Base-by-base conservation (phyloP, 2,329 filamentous ascomycete species). In the Fusarium sp. region DNA sequence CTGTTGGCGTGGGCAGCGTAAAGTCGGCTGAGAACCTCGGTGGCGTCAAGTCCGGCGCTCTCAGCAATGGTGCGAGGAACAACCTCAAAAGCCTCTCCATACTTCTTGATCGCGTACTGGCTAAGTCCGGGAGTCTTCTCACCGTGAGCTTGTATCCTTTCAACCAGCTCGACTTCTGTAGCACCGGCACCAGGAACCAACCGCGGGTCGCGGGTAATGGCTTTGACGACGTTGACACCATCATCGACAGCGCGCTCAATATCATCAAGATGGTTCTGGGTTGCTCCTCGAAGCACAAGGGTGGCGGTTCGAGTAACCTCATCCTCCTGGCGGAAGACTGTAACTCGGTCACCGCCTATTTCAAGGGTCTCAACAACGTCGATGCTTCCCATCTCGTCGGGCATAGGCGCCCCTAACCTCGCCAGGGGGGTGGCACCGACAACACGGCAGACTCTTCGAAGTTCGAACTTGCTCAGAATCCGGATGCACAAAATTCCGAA, bases 91-190 rank as follows among this genome's bases (percentile, higher is more conserved):
- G 96, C 96, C 85, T 99, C 96, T 60, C 93, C 96, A 82, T 92
- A 99, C 86, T 98, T 98, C 84, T 95, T 93, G 85, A 99, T 99
- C 35, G 96, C 95, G 83, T 99, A 97, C 84, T 99, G 96, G 62
- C 95, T 90, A 59, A 99, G 88, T 50, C 96, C 97, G 5, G 95
- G 92, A 4, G 96, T 98, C 86, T 93, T 96, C 83, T 98, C 96
- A 45, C 93, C 96, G 70, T 95, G 92, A 28, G 93, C 92, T 80
- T 94, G 93, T 87, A 99, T 93, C 80, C 95, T 91, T 87, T 98
- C 95, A 59, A 97, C 92, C 69, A 99, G 90, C 85, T 98, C 94
- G 82, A 97, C 92, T 84, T 99, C 96, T 72, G 96, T 94, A 54
- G 96, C 96, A 79, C 96, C 97, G 36, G 96, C 96, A 75, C 96